Conservation (phyloP, 2,329 filamentous ascomycete genomes). For the Periconia sp. region DNA sequence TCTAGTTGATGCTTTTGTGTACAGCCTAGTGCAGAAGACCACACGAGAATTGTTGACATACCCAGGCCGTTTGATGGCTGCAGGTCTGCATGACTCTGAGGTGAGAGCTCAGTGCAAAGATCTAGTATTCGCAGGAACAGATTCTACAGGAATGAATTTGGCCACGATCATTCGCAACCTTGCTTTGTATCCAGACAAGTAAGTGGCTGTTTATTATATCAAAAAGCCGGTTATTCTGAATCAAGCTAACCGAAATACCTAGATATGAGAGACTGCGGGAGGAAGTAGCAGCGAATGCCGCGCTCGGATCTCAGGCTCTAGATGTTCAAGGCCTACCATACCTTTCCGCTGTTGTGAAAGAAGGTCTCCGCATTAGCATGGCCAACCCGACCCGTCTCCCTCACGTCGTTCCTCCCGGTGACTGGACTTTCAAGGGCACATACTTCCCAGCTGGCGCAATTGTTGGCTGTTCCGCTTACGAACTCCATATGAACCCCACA, state of each 20-base stretch:
- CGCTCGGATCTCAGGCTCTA: constrained; percentile 12
- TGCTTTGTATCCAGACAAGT: constrained; percentile 21
- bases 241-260: no score
- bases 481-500: constrained; percentile 29
- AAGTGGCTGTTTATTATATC: neutral
- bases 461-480: constrained; percentile 37
- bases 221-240: no score
- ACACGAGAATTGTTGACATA: constrained; percentile 50
- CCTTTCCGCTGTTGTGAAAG: constrained; percentile 54
- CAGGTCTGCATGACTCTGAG: constrained; percentile 52
- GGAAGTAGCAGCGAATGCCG: constrained; percentile 24
- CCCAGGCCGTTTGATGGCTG: constrained; percentile 54
- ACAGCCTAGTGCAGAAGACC: constrained; percentile 46
- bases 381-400: constrained; percentile 40
- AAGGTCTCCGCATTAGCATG: constrained; percentile 53
- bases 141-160: constrained; percentile 36
- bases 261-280: constrained; percentile 23
- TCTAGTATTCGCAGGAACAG: constrained; percentile 45
- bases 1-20: constrained; percentile 53
- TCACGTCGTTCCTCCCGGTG: constrained; percentile 32
- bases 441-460: constrained; percentile 30
- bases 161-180: constrained; percentile 29
- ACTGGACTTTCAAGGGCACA: constrained; percentile 32
- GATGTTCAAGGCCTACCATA: constrained; percentile 47
- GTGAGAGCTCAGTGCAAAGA: constrained; percentile 60